These are phyloP conservation scores for Trypanosoma brucei DNA, from an alignment of 208 protist genomes.

Conservation along the genomic window DNA sequence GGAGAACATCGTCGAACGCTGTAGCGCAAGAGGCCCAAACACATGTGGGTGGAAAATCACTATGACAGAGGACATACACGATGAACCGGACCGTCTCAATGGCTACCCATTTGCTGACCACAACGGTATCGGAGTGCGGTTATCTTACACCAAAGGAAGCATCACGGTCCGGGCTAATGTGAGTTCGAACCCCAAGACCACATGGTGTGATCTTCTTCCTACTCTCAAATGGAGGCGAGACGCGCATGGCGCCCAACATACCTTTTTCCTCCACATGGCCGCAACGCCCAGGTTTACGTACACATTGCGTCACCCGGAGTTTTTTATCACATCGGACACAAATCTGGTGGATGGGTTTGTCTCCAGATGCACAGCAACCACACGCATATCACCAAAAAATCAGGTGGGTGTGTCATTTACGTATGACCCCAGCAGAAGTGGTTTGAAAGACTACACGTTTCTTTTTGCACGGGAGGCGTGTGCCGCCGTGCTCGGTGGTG, in stretches of 20 bases:
- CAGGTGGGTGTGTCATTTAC: slow-evolving; percentile 28
- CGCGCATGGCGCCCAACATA: slow-evolving; percentile 8
- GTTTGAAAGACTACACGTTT: slow-evolving; percentile 46
- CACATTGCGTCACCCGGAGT: slow-evolving; percentile 28
- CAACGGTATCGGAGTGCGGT: slow-evolving; percentile 28
- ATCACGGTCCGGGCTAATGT: slow-evolving; percentile 18
- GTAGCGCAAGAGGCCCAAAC: slow-evolving; percentile 32
- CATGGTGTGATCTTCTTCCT: slow-evolving; percentile 37
- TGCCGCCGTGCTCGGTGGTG: slow-evolving; percentile 37
- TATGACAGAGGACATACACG: slow-evolving; percentile 22
- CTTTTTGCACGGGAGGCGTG: slow-evolving; percentile 31
- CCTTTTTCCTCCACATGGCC: slow-evolving; percentile 18
- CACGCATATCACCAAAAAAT: slow-evolving; percentile 24
- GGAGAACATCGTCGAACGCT: slow-evolving; percentile 39
- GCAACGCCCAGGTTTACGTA: slow-evolving; percentile 20
- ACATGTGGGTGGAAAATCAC: slow-evolving; percentile 42
- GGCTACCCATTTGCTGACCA: slow-evolving; percentile 51
- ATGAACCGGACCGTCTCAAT: slow-evolving; percentile 11
- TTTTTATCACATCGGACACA: slow-evolving; percentile 27
- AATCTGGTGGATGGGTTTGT: slow-evolving; percentile 26
- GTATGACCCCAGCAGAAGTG: slow-evolving; percentile 71
- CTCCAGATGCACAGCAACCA: slow-evolving; percentile 38
- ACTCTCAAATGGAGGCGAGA: slow-evolving; percentile 17
- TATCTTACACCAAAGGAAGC: slow-evolving; percentile 25
- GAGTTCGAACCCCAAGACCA: slow-evolving; percentile 18